Conservation (phyloP, 2,329 filamentous ascomycete genomes). For the Aspergillus latus region DNA sequence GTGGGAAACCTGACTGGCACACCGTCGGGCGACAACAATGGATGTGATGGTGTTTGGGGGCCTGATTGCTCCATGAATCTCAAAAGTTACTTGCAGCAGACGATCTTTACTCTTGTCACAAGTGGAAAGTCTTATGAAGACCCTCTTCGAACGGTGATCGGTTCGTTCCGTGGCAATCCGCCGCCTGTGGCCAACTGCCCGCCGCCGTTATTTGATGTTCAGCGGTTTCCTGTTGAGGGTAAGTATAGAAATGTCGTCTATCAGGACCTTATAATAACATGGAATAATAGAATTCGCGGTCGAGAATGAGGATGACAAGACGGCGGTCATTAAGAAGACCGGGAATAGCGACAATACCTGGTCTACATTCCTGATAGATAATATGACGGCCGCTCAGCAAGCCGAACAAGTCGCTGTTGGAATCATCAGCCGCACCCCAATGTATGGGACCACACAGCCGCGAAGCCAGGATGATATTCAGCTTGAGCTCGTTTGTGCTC, state of each 20-base stretch:
- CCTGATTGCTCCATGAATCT: constrained; percentile 33
- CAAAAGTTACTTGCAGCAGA: constrained; percentile 27
- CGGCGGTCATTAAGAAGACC: constrained; percentile 30
- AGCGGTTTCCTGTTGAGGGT: constrained; percentile 35
- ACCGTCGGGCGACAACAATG: constrained; percentile 36
- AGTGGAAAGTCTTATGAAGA: constrained; percentile 30
- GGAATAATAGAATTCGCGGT: constrained; percentile 31
- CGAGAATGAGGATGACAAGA: constrained; percentile 29
- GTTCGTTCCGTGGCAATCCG: constrained; percentile 27
- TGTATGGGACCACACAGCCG: constrained; percentile 27
- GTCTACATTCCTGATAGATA: constrained; percentile 39
- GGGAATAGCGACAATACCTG: constrained; percentile 33
- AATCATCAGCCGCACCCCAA: constrained; percentile 37
- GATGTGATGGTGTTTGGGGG: constrained; percentile 41
- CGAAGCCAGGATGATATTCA: constrained; percentile 32
- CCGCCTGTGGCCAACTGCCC: constrained; percentile 31
- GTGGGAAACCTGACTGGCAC: constrained; percentile 39
- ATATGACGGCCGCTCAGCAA: constrained; percentile 33
- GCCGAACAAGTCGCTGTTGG: constrained; percentile 40
- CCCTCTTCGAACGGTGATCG: constrained; percentile 32
- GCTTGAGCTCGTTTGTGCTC: constrained; percentile 38
- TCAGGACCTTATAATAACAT: constrained; percentile 5
- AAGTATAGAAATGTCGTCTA: constrained; percentile 14
- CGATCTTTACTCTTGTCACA: constrained; percentile 28
- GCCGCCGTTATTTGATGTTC: constrained; percentile 34